Base-by-base conservation (phyloP, 2,329 filamentous ascomycete genomes). In the Diplodia intermedia region DNA sequence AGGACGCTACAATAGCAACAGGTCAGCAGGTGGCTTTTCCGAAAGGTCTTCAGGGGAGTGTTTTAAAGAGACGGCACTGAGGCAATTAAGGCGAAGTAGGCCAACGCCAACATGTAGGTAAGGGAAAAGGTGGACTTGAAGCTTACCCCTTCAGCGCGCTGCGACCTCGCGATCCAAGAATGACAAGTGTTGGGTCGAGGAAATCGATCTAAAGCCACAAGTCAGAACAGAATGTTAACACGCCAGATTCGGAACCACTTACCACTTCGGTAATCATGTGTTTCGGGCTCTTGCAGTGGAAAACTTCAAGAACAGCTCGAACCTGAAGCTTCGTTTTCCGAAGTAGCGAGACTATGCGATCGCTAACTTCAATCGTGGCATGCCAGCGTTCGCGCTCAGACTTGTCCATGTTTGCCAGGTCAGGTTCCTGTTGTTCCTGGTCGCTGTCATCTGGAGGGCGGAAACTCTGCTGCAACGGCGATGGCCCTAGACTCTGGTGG, bases 211-310 rank as follows among this genome's bases (percentile, higher is more conserved):
- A 29, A 36, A 20, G 14, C 5, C 4, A 14, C 11, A 7, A 20
- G n/a, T 57, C 11, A 62, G 26, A 7, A 36, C 23, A 11, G 12
- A 1, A 53, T 40, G 18, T 9, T 31, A 23, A 23, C 5, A 33
- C 29, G 36, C 26, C n/a, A 8, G 7, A 15, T 8, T 31, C n/a
- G 8, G 63, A 31, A 23, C 49, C 67, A 57, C 86, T 79, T 75
- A 88, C 86, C 72, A 97, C 93, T 82, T 98, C 95, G 0, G 93
- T 97, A 71, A 99, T 93, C 82, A 98, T 86, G 78, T 97, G 94
- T 79, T 95, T 94, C 4, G 95, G 93, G 75, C 92, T 97, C 85
- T 97, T 98, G 89, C 95, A 98, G 80, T 98, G 95, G 72, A 99
- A 90, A 33, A 98, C 94, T 80, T 99, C 95, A 40, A 99, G 90